Evolutionary conservation across 129 eudicot species (phyloP).

Genomic region (Mikania micrantha): DNA sequence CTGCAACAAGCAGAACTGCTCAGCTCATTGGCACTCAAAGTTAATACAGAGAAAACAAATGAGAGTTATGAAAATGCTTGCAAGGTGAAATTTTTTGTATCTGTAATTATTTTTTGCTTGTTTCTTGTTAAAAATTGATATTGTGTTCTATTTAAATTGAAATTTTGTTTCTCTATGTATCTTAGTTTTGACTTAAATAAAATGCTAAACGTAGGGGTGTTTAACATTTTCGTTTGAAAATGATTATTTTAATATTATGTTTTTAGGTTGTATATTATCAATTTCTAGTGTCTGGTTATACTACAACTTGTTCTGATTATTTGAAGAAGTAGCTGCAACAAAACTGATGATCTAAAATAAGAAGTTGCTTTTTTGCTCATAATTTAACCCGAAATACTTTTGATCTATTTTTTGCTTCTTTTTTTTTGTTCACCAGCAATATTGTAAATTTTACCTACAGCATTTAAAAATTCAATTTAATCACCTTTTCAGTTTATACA

Average conservation of each 20-base stretch:
- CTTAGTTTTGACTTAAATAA: neutral
- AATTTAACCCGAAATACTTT: neutral
- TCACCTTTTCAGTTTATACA: no score
- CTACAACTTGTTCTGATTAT: neutral
- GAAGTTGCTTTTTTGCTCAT: neutral
- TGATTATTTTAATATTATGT: neutral
- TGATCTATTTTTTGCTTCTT: neutral
- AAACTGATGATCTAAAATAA: neutral
- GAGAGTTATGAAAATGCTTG: slow-evolving; percentile 95
- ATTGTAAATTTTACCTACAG: neutral
- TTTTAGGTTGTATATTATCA: neutral
- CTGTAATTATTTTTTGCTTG: slow-evolving; percentile 1
- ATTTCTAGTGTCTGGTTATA: neutral
- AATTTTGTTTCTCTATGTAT: neutral
- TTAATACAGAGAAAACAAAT: slow-evolving; percentile 69
- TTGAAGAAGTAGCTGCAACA: neutral
- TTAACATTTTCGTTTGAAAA: neutral
- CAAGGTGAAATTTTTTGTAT: slow-evolving; percentile 47
- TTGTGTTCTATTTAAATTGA: neutral
- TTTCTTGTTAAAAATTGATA: slow-evolving; percentile 2
- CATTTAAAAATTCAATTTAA: no score
- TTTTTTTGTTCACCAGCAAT: neutral
- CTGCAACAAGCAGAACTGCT: slow-evolving; percentile 92
- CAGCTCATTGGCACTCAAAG: slow-evolving; percentile 86
- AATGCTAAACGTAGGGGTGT: neutral